Evolutionary conservation across 1,284 basidiomycete genomes (phyloP).

Genomic region (Rugosomyces carneus): DNA sequence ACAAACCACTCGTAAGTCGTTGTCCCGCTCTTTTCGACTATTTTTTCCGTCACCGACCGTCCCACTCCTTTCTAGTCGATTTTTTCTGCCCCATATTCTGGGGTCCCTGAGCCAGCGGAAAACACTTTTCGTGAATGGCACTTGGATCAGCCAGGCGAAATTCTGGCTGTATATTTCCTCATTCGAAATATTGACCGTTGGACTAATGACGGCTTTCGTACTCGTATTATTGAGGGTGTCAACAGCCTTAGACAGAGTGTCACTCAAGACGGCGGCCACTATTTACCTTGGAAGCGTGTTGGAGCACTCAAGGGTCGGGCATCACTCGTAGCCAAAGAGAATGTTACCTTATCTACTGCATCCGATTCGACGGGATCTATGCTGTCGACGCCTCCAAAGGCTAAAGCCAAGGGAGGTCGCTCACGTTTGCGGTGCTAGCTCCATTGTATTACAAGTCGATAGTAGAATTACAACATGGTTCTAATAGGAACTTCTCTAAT

Average conservation of each 20-base stretch:
- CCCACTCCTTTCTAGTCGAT: constrained; percentile 30
- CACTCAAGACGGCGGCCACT: constrained; percentile 24
- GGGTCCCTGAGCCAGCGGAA: constrained; percentile 13
- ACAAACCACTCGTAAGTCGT: constrained; percentile 28
- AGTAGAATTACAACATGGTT: neutral
- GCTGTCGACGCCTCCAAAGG: constrained; percentile 8
- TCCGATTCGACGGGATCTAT: neutral
- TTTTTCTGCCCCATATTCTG: constrained; percentile 44
- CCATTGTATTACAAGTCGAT: neutral
- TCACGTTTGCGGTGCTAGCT: neutral
- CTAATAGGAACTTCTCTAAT: neutral
- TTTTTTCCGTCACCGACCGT: constrained; percentile 1
- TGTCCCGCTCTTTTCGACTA: constrained; percentile 16
- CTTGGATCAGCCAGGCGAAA: constrained; percentile 37
- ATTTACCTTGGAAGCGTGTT: constrained; percentile 43
- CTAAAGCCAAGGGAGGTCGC: constrained; percentile 6
- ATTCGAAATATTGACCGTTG: constrained; percentile 49
- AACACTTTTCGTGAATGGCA: constrained; percentile 44
- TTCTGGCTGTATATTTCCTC: constrained; percentile 46
- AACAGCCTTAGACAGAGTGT: constrained; percentile 30
- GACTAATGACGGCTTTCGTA: constrained; percentile 38
- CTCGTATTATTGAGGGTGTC: constrained; percentile 35
- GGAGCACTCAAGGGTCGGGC: constrained; percentile 26
- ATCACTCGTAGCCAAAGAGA: constrained; percentile 21
- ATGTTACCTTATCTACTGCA: constrained; percentile 20